Evolutionary conservation across 2,329 filamentous ascomycete species (phyloP), one percentile per base, ranked within the genome.

Genomic region (Hypoxylon sp.): DNA sequence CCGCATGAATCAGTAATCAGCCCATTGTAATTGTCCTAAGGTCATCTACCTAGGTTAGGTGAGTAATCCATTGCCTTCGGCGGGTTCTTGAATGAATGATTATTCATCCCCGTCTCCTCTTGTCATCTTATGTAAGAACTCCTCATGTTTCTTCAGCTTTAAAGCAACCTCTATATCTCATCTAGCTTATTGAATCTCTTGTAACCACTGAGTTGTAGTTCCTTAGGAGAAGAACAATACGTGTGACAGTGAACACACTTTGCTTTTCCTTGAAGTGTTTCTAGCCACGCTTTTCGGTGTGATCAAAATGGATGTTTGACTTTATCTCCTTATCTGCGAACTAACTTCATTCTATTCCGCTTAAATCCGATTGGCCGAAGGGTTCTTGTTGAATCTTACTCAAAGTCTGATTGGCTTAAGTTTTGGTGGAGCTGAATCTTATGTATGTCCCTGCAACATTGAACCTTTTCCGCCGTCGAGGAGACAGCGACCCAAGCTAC

Each of bases 401-500:
- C 33, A 12, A 32, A 28, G 22, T 52, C 33, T 52, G 18, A 52
- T 52, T 52, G 49, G 49, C 14, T 11, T 26, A n/a, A 26, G n/a
- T 28, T 51, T 12, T 22, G 22, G 22, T 14, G 18, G 48, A 24
- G 30, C 32, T 24, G 3, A n/a, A n/a, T n/a, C n/a, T n/a, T n/a
- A n/a, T n/a, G n/a, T n/a, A n/a, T n/a, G n/a, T n/a, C n/a, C n/a
- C n/a, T n/a, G n/a, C n/a, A n/a, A n/a, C n/a, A n/a, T n/a, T n/a
- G n/a, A n/a, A n/a, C 28, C 46, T 49, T 5, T 22, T 51, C n/a
- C 12, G 7, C 14, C 40, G 36, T 11, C 18, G 40, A 24, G 32
- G 12, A 11, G 30, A 32, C 12, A 32, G 14, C 11, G 12, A 26
- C 24, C 6, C 6, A 26, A 26, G 24, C 24, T 26, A 26, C 11